Evolutionary conservation across 2,329 filamentous ascomycete genomes (phyloP), one percentile per base, ranked within the genome.

Genomic region (Fusarium sulawesiense): DNA sequence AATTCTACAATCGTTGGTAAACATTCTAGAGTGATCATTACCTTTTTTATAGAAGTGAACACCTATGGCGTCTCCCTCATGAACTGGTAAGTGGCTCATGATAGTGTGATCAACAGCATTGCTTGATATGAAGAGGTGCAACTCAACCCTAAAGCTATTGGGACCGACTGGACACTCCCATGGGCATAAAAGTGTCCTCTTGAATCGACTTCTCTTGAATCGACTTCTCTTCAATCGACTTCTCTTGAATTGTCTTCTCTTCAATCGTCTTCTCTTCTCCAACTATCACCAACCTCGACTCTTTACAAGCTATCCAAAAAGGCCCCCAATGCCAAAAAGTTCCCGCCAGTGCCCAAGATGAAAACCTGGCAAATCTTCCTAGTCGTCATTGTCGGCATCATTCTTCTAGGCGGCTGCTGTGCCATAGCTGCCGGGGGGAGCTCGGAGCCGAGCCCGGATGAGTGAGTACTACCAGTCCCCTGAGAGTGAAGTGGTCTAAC

Each of bases 1-100:
- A 37, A n/a, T n/a, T 37, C 34, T 2, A 7, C 18, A 37, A 37
- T 37, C 34, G 6, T 37, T 37, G 34, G 34, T 37, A 37, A 2
- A n/a, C 10, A n/a, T 37, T n/a, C 9, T 2, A 37, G 18, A n/a
- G 2, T 4, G 10, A 11, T 2, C 18, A 37, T 37, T 37, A 4
- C 18, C 34, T 7, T 37, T 37, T 3, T 18, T 4, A 2, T n/a
- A 37, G 9, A n/a, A n/a, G 10, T n/a, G 34, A 37, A 37, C 34
- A 37, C 1, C 1, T 37, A 37, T n/a, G 34, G 6, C 0, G 0
- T 6, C 16, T 18, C 32, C 16, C 16, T 10, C 7, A 11, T n/a
- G 34, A 37, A 37, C 18, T 1, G 34, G 9, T n/a, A n/a, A 37
- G 34, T 37, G 34, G 34, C 34, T 37, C 34, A 6, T n/a, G 16